Conservation (phyloP, 1,284 basidiomycete species). For the Bjerkandera adusta region DNA sequence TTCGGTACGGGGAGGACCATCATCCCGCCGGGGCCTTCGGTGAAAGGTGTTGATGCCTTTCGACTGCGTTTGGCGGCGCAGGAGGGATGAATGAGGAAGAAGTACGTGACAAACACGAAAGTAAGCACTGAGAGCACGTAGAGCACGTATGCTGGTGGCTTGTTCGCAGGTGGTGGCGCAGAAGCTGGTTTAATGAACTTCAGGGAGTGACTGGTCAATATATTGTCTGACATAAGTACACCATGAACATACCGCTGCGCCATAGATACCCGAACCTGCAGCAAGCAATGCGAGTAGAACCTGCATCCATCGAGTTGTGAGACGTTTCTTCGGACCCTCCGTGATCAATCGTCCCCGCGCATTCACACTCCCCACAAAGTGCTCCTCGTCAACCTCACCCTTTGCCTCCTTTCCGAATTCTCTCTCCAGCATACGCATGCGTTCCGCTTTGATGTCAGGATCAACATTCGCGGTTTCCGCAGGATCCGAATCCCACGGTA, state of each 20-base stretch:
- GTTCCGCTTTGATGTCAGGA: conserved; percentile 56
- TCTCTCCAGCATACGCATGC: conserved; percentile 65
- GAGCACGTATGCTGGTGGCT: conserved; percentile 52
- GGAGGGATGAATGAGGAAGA: conserved; percentile 59
- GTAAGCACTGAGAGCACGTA: conserved; percentile 57
- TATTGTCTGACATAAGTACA: conserved; percentile 3
- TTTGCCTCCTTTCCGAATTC: conserved; percentile 48
- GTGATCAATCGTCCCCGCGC: conserved; percentile 56
- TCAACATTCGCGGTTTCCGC: conserved; percentile 35
- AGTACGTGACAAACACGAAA: conserved; percentile 43
- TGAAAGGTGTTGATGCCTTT: conserved; percentile 22
- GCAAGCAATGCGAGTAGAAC: conserved; percentile 49
- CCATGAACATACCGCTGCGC: conserved; percentile 49
- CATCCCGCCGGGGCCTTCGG: conserved; percentile 45
- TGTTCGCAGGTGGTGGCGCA: conserved; percentile 54
- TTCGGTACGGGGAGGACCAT: conserved; percentile 63
- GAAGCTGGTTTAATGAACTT: conserved; percentile 56
- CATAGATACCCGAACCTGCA: conserved; percentile 57
- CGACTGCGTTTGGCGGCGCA: conserved; percentile 38
- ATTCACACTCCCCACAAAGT: conserved; percentile 55
- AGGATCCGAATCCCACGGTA: conserved; percentile 24
- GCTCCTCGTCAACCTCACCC: conserved; percentile 42
- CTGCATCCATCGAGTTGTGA: conserved; percentile 46
- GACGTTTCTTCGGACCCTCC: conserved; percentile 58
- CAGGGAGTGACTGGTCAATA: conserved; percentile 4